phyloP scores from a whole-genome alignment of 1,139 yeast genomes.

The Kodamaea derodonti region DNA sequence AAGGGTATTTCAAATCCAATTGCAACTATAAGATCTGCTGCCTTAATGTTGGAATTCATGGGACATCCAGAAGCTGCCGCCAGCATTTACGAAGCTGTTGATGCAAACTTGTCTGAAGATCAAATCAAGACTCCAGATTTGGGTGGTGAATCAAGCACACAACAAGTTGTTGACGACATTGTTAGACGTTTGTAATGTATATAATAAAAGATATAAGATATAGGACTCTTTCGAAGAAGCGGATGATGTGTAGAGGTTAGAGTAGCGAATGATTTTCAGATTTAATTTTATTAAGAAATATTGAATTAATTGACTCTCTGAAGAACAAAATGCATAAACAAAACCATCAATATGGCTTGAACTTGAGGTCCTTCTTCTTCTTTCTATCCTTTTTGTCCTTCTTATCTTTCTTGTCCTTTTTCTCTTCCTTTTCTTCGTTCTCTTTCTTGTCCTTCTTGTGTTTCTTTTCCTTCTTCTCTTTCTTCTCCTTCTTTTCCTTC shows the following conservation, averaged over 20 bases:
- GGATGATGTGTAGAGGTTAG: constrained; percentile 3
- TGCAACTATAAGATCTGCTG: constrained; percentile 96
- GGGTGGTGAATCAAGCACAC: constrained; percentile 85
- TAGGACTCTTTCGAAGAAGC: neutral
- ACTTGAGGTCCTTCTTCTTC: constrained; percentile 39
- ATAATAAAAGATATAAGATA: too few relatives aligned
- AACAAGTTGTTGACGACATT: constrained; percentile 82
- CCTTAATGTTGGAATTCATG: constrained; percentile 94
- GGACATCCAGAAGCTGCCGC: constrained; percentile 91
- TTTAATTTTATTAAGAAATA: too few relatives aligned
- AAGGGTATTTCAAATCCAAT: constrained; percentile 92
- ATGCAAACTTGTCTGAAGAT: constrained; percentile 83
- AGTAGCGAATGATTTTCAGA: neutral
- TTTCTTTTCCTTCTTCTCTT: constrained; percentile 15
- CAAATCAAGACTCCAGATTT: constrained; percentile 87
- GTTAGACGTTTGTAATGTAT: constrained; percentile 42
- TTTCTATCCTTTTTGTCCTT: constrained; percentile 18
- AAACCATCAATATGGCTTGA: constrained; percentile 49
- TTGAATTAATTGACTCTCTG: too few relatives aligned
- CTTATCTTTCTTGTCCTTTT: constrained; percentile 21
- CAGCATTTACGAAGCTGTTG: constrained; percentile 89
- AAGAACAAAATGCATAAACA: too few relatives aligned
- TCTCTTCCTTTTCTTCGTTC: constrained; percentile 19
- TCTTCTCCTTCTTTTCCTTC: constrained; percentile 19
- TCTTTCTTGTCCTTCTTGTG: constrained; percentile 16